Percentiles rank a stretch among this genome's conserved stretches.
phyloP scores from a whole-genome alignment of 495 filamentous ascomycete genomes.

The Hypoxylon fuscum region DNA sequence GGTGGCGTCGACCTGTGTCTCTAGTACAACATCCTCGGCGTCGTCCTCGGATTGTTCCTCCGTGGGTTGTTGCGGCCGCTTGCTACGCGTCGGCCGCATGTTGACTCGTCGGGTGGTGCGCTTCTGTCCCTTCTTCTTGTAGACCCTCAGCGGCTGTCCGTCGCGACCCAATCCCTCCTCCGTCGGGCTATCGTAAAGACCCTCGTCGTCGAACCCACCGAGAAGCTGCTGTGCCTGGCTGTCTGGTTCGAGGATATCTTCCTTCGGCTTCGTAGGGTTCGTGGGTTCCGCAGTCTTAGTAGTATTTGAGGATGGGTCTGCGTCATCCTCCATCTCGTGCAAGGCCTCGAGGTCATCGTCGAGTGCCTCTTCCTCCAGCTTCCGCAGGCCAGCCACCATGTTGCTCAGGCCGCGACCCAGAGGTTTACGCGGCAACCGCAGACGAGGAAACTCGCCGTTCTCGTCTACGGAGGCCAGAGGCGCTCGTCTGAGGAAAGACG shows the following conservation, averaged over 20 bases:
- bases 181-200: constrained; percentile 57
- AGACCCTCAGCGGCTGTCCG: constrained; percentile 66
- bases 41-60: constrained; percentile 35
- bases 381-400: constrained; percentile 78
- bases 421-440: constrained; percentile 69
- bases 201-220: constrained; percentile 69
- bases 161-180: constrained; percentile 54
- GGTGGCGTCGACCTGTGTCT: constrained; percentile 53
- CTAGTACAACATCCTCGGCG: constrained; percentile 45
- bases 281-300: constrained; percentile 26
- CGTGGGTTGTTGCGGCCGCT: constrained; percentile 49
- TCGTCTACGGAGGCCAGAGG: constrained; percentile 56
- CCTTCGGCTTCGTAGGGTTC: constrained; percentile 28
- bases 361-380: constrained; percentile 78
- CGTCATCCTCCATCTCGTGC: constrained; percentile 76
- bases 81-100: constrained; percentile 65
- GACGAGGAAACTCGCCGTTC: constrained; percentile 56
- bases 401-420: constrained; percentile 78
- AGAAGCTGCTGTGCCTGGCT: constrained; percentile 64
- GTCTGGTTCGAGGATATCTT: constrained; percentile 66
- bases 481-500: constrained; percentile 75
- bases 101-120: constrained; percentile 80
- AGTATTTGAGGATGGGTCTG: constrained; percentile 9
- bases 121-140: constrained; percentile 95
- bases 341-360: constrained; percentile 86